Percentiles rank a stretch among this genome's conserved stretches.
These are phyloP conservation scores for Pleurotus pulmonarius DNA, from an alignment of 768 basidiomycete genomes.

Conservation along the genomic window DNA sequence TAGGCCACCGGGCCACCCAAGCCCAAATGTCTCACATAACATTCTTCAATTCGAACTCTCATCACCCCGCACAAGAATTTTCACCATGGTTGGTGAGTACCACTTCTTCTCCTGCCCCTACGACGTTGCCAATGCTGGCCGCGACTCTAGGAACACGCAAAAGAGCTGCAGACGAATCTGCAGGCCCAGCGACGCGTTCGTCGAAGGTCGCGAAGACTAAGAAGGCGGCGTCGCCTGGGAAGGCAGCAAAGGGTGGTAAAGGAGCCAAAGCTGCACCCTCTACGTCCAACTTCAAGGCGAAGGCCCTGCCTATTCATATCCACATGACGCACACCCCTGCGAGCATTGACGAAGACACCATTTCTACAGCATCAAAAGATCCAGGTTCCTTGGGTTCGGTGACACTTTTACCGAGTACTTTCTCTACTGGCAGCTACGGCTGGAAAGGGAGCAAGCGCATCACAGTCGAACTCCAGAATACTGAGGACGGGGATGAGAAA, in stretches of 20 bases:
- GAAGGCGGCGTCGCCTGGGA: constrained; percentile 25
- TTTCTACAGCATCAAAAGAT: constrained; percentile 37
- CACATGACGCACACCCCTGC: constrained; percentile 66
- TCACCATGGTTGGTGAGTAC: constrained; percentile 3
- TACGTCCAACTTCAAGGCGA: constrained; percentile 52
- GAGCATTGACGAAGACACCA: constrained; percentile 30
- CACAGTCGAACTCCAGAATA: constrained; percentile 55
- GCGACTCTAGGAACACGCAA: constrained; percentile 22
- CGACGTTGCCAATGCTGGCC: background rate
- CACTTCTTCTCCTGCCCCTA: background rate
- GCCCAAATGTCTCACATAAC: constrained; percentile 1
- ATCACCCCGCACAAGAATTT: background rate
- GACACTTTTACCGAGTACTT: constrained; percentile 54
- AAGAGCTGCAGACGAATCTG: constrained; percentile 36
- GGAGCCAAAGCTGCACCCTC: constrained; percentile 47
- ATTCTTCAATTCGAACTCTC: background rate
- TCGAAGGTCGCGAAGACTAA: constrained; percentile 50
- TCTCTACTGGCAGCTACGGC: constrained; percentile 76
- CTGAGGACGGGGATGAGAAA: constrained; percentile 45
- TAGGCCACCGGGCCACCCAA: background rate
- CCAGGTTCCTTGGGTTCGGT: constrained; percentile 58
- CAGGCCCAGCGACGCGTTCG: constrained; percentile 35
- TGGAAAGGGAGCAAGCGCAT: constrained; percentile 79
- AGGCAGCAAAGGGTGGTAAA: constrained; percentile 29
- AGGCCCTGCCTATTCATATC: constrained; percentile 67